These are phyloP conservation scores for Lotmaria passim DNA, from an alignment of 208 protist genomes.

Conservation along the genomic window DNA sequence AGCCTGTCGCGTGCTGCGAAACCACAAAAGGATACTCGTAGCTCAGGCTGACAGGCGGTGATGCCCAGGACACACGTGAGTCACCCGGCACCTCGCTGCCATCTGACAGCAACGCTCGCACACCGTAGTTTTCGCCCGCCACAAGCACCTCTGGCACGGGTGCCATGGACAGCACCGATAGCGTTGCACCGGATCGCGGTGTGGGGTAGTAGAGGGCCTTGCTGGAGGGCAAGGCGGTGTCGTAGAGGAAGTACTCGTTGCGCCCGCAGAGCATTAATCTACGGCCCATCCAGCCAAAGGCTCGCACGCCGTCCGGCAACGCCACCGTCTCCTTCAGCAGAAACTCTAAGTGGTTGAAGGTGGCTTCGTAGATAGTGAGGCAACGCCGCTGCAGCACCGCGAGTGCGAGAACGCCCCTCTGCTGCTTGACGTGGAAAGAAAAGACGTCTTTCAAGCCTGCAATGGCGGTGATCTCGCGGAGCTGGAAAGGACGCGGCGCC, in stretches of 20 bases:
- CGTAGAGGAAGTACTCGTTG: slow-evolving; percentile 48
- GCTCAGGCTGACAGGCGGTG: slow-evolving; percentile 25
- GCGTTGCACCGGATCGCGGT: slow-evolving; percentile 41
- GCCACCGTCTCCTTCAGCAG: slow-evolving; percentile 36
- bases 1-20: slow-evolving; percentile 35
- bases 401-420: slow-evolving; percentile 45
- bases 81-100: slow-evolving; percentile 59
- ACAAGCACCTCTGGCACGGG: slow-evolving; percentile 72
- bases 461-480: slow-evolving; percentile 21
- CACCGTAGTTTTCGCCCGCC: slow-evolving; percentile 39
- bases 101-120: slow-evolving; percentile 57
- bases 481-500: background rate
- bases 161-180: slow-evolving; percentile 61
- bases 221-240: slow-evolving; percentile 25
- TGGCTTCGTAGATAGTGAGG: slow-evolving; percentile 58
- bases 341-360: slow-evolving; percentile 25
- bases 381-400: slow-evolving; percentile 64
- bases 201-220: slow-evolving; percentile 35
- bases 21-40: slow-evolving; percentile 73
- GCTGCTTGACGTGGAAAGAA: slow-evolving; percentile 51
- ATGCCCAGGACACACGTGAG: slow-evolving; percentile 23
- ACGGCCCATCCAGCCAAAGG: slow-evolving; percentile 58
- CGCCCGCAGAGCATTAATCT: slow-evolving; percentile 61
- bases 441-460: slow-evolving; percentile 47
- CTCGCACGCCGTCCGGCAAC: slow-evolving; percentile 55